These are phyloP conservation scores for Penicillium sp. DNA, from an alignment of 2,329 filamentous ascomycete species.

Conservation along the genomic window DNA sequence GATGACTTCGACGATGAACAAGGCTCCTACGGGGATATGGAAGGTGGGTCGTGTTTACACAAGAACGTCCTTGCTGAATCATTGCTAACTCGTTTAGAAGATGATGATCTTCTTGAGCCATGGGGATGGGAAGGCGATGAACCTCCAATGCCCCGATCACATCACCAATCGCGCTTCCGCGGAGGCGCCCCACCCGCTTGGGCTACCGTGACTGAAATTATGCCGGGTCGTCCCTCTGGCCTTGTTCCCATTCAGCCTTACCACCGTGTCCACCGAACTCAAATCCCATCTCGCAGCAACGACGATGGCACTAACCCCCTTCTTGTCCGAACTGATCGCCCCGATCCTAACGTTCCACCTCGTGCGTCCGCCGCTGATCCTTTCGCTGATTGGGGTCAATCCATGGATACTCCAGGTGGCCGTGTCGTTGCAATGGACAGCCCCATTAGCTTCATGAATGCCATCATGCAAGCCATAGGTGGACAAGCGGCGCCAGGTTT, in stretches of 20 bases:
- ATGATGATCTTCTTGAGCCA: constrained; percentile 42
- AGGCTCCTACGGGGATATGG: constrained; percentile 41
- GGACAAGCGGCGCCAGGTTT: constrained; percentile 45
- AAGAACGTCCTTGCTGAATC: background rate
- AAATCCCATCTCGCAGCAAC: constrained; percentile 53
- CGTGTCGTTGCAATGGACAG: constrained; percentile 49
- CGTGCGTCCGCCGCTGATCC: constrained; percentile 40
- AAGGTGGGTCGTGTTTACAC: constrained; percentile 24
- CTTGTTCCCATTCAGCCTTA: constrained; percentile 44
- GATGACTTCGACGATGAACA: constrained; percentile 48
- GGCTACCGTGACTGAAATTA: constrained; percentile 60
- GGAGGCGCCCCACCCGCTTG: constrained; percentile 59
- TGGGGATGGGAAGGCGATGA: constrained; percentile 58
- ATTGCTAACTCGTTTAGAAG: constrained; percentile 37
- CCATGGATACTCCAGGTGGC: constrained; percentile 49
- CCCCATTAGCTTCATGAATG: constrained; percentile 58
- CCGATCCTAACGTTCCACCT: constrained; percentile 36
- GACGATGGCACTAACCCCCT: constrained; percentile 88
- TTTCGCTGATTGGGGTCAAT: constrained; percentile 55
- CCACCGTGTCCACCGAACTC: constrained; percentile 43
- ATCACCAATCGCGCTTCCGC: constrained; percentile 56
- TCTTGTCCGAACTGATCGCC: constrained; percentile 61
- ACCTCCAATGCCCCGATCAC: constrained; percentile 41
- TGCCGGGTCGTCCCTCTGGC: constrained; percentile 51
- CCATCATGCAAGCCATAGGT: constrained; percentile 56